phyloP scores from a whole-genome alignment of 192 early-diverging fungal species.

The Coemansia biformis region DNA sequence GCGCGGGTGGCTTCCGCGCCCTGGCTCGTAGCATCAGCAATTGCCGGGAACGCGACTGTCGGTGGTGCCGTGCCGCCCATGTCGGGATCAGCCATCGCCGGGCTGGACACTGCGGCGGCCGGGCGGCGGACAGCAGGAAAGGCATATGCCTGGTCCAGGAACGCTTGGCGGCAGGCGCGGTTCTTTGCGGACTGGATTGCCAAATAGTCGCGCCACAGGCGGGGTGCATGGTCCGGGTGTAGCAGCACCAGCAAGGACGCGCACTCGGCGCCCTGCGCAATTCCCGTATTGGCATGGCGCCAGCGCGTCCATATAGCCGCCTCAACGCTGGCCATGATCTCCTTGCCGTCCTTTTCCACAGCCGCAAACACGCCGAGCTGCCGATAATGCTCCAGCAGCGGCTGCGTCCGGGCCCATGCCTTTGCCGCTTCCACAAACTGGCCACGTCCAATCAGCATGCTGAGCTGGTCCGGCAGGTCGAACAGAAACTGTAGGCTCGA shows the following conservation, averaged over 20 bases:
- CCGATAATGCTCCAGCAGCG: constrained; percentile 72
- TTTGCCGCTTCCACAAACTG: constrained; percentile 71
- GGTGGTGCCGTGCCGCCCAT: background rate
- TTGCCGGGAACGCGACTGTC: too few relatives aligned
- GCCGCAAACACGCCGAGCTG: constrained; percentile 69
- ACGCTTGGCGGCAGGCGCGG: constrained; percentile 12
- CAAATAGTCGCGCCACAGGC: constrained; percentile 41
- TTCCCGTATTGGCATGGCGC: constrained; percentile 14
- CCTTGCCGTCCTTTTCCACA: constrained; percentile 74
- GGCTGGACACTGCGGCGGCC: too few relatives aligned
- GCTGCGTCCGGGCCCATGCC: constrained; percentile 64
- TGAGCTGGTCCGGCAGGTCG: constrained; percentile 74
- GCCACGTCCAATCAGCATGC: constrained; percentile 52
- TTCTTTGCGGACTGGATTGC: constrained; percentile 40
- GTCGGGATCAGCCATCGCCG: too few relatives aligned
- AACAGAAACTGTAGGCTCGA: constrained; percentile 84
- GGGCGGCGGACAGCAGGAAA: constrained; percentile 6
- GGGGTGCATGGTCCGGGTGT: constrained; percentile 14
- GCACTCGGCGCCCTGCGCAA: constrained; percentile 36
- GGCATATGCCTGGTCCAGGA: constrained; percentile 20
- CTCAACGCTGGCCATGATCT: constrained; percentile 70
- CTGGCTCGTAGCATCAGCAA: too few relatives aligned
- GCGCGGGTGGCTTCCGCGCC: constrained; percentile 4
- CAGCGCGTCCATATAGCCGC: constrained; percentile 53
- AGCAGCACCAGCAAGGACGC: constrained; percentile 41